Conservation (phyloP, 139 green algal species). For the Haematococcus sp. region DNA sequence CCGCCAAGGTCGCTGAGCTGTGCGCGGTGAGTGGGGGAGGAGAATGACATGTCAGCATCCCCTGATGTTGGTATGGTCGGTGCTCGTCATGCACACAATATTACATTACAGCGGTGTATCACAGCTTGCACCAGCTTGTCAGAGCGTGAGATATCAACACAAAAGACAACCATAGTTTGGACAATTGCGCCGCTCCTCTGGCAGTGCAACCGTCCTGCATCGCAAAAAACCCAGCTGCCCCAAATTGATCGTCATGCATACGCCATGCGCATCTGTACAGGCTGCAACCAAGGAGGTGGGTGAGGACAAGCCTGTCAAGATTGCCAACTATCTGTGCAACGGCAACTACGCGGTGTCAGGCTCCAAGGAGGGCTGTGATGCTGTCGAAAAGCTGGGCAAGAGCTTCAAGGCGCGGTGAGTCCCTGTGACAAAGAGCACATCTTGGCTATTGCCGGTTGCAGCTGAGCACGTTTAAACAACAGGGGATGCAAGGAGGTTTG, state of each 20-base stretch:
- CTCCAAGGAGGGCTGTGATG: constrained; percentile 83
- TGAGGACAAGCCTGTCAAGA: constrained; percentile 76
- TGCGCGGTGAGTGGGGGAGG: constrained; percentile 58
- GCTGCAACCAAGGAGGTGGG: constrained; percentile 76
- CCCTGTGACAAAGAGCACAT: not conserved
- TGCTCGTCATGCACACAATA: not conserved
- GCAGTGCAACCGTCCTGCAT: no score
- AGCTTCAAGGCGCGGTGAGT: constrained; percentile 75
- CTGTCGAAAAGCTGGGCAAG: constrained; percentile 83
- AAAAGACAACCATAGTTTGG: no score
- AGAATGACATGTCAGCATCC: not conserved
- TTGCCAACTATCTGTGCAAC: constrained; percentile 97
- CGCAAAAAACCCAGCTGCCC: no score
- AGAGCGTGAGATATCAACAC: no score
- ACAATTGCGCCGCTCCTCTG: no score
- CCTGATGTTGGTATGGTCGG: no score
- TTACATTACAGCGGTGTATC: no score
- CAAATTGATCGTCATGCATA: constrained; percentile 18
- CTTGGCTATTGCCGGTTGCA: no score
- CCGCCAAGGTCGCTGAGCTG: constrained; percentile 88
- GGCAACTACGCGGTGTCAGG: constrained; percentile 98
- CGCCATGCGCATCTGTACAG: constrained; percentile 81
- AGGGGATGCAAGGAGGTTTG: not conserved
- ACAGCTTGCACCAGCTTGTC: no score
- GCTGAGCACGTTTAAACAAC: no score